Percentiles rank a stretch among this genome's conserved stretches.
Evolutionary conservation across 345 rosid species (phyloP).

Genomic region (Passiflora organensis): DNA sequence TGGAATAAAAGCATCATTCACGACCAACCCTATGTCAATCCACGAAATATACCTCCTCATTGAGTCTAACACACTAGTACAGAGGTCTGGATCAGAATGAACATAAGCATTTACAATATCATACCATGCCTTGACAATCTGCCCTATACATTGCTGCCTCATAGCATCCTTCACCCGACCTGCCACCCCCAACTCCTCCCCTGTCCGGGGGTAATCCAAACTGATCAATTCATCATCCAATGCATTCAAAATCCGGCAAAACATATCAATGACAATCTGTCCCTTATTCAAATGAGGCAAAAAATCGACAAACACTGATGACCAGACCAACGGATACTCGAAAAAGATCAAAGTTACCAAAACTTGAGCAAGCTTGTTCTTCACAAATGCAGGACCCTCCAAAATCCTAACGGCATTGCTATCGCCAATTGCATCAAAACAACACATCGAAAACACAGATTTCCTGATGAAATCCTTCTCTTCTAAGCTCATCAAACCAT

Average conservation of each 20-base stretch:
- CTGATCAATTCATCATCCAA: conserved; percentile 90
- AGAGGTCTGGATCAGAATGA: conserved; percentile 67
- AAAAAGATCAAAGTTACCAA: conserved; percentile 77
- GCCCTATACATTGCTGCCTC: conserved; percentile 90
- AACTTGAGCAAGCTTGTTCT: conserved; percentile 92
- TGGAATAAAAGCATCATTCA: conserved; percentile 65
- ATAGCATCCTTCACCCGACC: conserved; percentile 86
- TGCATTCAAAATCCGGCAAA: conserved; percentile 81
- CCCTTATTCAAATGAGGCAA: conserved; percentile 65
- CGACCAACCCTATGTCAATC: conserved; percentile 87
- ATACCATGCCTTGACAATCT: conserved; percentile 84
- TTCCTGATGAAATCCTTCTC: conserved; percentile 57
- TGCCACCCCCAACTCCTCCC: conserved; percentile 62
- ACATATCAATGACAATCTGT: conserved; percentile 68
- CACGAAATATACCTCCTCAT: conserved; percentile 84
- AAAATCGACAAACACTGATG: conserved; percentile 70
- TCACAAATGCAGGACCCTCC: conserved; percentile 73
- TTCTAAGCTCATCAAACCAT: conserved; percentile 46
- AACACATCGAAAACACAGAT: conserved; percentile 67
- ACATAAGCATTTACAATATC: conserved; percentile 57
- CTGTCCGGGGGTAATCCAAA: conserved; percentile 69
- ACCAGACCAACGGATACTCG: conserved; percentile 86
- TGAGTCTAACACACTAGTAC: conserved; percentile 61
- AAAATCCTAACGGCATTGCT: conserved; percentile 41
- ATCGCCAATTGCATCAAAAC: conserved; percentile 47